phyloP scores from a whole-genome alignment of 2,329 filamentous ascomycete genomes.

The Penicillium hesseltinei region DNA sequence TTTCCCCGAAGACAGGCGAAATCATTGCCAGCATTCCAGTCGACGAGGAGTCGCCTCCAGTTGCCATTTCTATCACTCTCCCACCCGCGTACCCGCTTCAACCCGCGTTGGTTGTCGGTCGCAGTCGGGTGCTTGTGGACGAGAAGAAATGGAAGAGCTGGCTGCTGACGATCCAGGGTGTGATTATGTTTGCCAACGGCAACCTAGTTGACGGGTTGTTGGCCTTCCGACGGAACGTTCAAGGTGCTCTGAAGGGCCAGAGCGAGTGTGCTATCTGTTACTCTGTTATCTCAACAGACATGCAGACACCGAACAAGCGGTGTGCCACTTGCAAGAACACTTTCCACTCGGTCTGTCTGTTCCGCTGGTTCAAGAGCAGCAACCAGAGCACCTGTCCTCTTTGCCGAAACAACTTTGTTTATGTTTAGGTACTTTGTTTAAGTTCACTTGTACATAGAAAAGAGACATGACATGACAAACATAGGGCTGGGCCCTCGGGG shows the following conservation, averaged over 20 bases:
- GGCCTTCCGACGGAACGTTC: slow-evolving; percentile 82
- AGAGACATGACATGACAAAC: slow-evolving; percentile 12
- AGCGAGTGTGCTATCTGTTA: slow-evolving; percentile 97
- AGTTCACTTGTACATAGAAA: slow-evolving; percentile 13
- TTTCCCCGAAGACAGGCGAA: slow-evolving; percentile 69
- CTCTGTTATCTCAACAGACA: slow-evolving; percentile 84
- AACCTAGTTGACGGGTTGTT: slow-evolving; percentile 82
- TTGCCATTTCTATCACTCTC: slow-evolving; percentile 76
- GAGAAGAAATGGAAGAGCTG: slow-evolving; percentile 92
- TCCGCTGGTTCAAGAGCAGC: slow-evolving; percentile 95
- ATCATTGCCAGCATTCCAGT: slow-evolving; percentile 81
- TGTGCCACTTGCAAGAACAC: slow-evolving; percentile 91
- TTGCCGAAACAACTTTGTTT: slow-evolving; percentile 82
- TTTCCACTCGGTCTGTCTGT: slow-evolving; percentile 87
- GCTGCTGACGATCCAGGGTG: slow-evolving; percentile 83
- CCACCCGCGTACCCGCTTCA: slow-evolving; percentile 81
- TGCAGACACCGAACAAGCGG: slow-evolving; percentile 85
- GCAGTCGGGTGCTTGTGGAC: slow-evolving; percentile 80
- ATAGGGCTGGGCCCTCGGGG: neutral
- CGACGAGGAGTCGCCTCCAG: slow-evolving; percentile 80
- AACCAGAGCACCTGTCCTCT: slow-evolving; percentile 89
- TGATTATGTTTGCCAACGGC: slow-evolving; percentile 90
- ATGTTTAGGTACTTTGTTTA: slow-evolving; percentile 36
- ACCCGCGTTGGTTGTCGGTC: slow-evolving; percentile 69
- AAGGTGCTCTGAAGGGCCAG: slow-evolving; percentile 85